These are phyloP conservation scores for Hypoxylon fuscum DNA, from an alignment of 495 filamentous ascomycete genomes.

Conservation along the genomic window DNA sequence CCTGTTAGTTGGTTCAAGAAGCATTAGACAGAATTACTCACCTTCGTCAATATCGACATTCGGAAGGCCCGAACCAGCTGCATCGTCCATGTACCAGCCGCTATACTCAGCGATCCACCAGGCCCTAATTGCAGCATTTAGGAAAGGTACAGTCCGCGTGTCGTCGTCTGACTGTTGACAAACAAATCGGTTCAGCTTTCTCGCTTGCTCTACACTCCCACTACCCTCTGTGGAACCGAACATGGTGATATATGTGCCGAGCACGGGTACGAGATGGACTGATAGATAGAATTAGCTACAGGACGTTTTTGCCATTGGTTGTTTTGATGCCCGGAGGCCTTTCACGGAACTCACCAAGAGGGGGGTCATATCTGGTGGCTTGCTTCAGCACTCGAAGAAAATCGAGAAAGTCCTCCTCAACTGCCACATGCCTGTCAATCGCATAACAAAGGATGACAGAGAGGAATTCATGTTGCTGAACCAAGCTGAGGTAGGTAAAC, in stretches of 20 bases:
- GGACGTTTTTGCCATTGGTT: neutral
- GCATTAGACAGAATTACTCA: constrained; percentile 21
- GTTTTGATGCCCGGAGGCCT: neutral
- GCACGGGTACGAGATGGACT: constrained; percentile 82
- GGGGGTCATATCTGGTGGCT: constrained; percentile 47
- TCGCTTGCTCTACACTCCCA: constrained; percentile 67
- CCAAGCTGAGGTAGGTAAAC: constrained; percentile 74
- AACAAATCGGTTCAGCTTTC: constrained; percentile 72
- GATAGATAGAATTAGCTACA: constrained; percentile 50
- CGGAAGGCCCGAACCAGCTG: constrained; percentile 59
- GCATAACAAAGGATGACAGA: constrained; percentile 77
- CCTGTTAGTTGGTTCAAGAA: constrained; percentile 31
- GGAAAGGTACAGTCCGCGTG: constrained; percentile 71
- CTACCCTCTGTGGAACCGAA: constrained; percentile 77
- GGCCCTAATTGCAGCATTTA: constrained; percentile 77
- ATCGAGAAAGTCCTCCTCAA: constrained; percentile 72
- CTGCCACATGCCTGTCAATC: constrained; percentile 75
- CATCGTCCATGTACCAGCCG: constrained; percentile 81
- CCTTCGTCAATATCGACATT: constrained; percentile 61
- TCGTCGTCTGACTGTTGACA: constrained; percentile 69
- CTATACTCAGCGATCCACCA: constrained; percentile 95
- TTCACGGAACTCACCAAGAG: constrained; percentile 31
- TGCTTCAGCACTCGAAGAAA: constrained; percentile 72
- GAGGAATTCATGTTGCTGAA: constrained; percentile 89
- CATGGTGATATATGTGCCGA: constrained; percentile 74